phyloP scores from a whole-genome alignment of 352 stramenopile species.

The Globisporangium echinulatum region DNA sequence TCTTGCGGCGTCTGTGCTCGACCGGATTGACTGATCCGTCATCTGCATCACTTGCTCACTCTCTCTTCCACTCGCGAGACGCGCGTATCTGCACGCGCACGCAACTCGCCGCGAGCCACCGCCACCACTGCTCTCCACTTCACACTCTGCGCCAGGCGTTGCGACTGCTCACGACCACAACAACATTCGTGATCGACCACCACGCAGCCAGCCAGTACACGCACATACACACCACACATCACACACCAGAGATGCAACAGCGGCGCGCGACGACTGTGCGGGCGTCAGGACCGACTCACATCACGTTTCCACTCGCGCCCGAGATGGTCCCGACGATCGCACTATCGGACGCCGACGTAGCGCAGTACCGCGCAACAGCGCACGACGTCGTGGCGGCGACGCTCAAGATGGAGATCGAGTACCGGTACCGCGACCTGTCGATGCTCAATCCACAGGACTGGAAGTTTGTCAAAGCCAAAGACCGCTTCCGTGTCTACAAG shows the following conservation, averaged over 20 bases:
- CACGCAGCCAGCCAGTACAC: no score
- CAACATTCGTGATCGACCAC: no score
- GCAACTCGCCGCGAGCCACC: no score
- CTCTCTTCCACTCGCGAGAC: no score
- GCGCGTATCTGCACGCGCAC: no score
- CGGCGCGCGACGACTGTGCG: constrained; percentile 3
- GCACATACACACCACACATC: neutral
- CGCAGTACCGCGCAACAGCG: constrained; percentile 20
- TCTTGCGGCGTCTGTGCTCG: no score
- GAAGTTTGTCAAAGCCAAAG: constrained; percentile 30
- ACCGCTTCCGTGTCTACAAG: constrained; percentile 33
- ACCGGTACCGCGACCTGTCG: constrained; percentile 12
- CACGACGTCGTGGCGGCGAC: constrained; percentile 36
- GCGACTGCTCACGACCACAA: no score
- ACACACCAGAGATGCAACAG: neutral
- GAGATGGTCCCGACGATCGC: constrained; percentile 16
- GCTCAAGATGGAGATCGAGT: constrained; percentile 35
- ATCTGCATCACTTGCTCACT: no score
- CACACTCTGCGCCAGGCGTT: no score
- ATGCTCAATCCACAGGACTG: constrained; percentile 20
- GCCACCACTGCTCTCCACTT: no score
- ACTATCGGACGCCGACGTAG: constrained; percentile 26
- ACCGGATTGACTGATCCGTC: no score
- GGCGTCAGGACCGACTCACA: neutral
- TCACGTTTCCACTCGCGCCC: constrained; percentile 19